Evolutionary conservation across 2,329 filamentous ascomycete species (phyloP).

Genomic region (Clarireedia monteithiana): DNA sequence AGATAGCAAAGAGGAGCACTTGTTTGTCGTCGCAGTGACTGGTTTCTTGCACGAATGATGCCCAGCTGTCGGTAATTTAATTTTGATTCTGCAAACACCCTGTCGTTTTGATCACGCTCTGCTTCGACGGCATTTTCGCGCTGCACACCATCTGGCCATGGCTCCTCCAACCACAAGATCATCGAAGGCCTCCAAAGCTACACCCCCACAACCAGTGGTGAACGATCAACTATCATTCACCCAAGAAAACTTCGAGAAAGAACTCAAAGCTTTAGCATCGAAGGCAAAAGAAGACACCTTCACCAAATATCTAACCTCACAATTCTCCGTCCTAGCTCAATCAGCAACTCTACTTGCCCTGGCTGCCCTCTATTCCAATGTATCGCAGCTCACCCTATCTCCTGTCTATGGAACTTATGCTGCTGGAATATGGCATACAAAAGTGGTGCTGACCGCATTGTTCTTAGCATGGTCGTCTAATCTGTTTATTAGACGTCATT

Average conservation of each 20-base stretch:
- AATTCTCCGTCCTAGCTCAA: conserved; percentile 27
- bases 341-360: conserved; percentile 42
- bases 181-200: conserved; percentile 9
- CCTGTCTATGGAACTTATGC: conserved; percentile 87
- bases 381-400: conserved; percentile 69
- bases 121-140: neutral
- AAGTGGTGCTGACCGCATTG: conserved; percentile 56
- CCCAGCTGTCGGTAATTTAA: neutral
- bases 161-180: conserved; percentile 9
- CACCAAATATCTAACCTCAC: conserved; percentile 23
- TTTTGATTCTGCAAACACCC: neutral
- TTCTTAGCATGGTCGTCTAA: conserved; percentile 68
- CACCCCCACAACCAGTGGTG: neutral
- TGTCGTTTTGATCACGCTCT: neutral
- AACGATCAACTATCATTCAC: conserved; percentile 16
- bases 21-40: neutral
- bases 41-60: too few species aligned
- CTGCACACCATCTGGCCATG: conserved; percentile 13
- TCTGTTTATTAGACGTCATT: conserved; percentile 41
- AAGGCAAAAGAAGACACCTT: conserved; percentile 29
- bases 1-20: neutral
- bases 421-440: conserved; percentile 61
- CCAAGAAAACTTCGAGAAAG: conserved; percentile 30
- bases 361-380: conserved; percentile 57
- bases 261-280: conserved; percentile 26